Conservation (phyloP, 2,329 filamentous ascomycete species). For the Colletotrichum neosansevieriae region DNA sequence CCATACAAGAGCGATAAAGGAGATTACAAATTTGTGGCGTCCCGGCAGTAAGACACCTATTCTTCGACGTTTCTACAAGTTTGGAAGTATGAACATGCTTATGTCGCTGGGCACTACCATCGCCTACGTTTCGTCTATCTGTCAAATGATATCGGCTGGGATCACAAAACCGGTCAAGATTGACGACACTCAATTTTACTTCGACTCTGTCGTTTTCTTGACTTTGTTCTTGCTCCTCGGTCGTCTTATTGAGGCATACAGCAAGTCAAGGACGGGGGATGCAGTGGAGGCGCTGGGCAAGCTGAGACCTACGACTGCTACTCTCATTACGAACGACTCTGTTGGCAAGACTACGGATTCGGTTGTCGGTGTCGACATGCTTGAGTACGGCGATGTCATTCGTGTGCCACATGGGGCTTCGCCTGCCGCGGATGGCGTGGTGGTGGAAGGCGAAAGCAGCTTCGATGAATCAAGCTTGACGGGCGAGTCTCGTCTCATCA, state of each 20-base stretch:
- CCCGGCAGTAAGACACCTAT: constrained; percentile 79
- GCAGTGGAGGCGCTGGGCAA: constrained; percentile 84
- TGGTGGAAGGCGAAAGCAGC: constrained; percentile 71
- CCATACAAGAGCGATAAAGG: constrained; percentile 82
- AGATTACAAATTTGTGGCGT: constrained; percentile 82
- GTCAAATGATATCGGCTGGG: constrained; percentile 75
- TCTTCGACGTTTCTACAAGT: constrained; percentile 84
- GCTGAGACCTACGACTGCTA: constrained; percentile 80
- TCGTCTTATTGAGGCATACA: constrained; percentile 86
- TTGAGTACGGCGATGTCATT: constrained; percentile 81
- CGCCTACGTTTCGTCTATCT: constrained; percentile 86
- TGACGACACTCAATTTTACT: constrained; percentile 75
- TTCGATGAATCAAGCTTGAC: constrained; percentile 96
- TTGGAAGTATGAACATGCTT: constrained; percentile 96
- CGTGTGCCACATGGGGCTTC: constrained; percentile 83
- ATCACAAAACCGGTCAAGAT: constrained; percentile 53
- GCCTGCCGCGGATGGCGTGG: constrained; percentile 83
- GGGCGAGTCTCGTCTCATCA: constrained; percentile 77
- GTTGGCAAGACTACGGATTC: constrained; percentile 53
- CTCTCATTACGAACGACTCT: constrained; percentile 69
- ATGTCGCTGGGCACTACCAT: constrained; percentile 91
- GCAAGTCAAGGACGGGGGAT: constrained; percentile 90
- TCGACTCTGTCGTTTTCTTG: constrained; percentile 92
- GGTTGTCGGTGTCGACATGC: constrained; percentile 70
- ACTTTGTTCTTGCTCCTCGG: constrained; percentile 86